Evolutionary conservation across 495 filamentous ascomycete species (phyloP), one percentile per base, ranked within the genome.

Genomic region (Peziza echinospora): DNA sequence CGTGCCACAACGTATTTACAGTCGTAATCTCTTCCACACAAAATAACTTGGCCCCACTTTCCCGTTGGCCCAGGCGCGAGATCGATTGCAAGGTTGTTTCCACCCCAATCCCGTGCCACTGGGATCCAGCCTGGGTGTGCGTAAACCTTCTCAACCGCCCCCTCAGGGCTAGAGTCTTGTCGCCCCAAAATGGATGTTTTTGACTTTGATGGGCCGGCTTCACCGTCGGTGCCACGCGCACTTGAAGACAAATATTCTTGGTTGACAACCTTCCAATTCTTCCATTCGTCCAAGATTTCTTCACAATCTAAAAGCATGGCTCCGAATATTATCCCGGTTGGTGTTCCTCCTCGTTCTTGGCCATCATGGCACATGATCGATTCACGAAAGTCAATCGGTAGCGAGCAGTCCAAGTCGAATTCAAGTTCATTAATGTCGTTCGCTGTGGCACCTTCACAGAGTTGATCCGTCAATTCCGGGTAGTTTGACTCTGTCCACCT

Each of bases 391-490:
- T 99, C 89, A 61, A 85, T 73, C 4, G 89, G 89, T 34, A 99
- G 71, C 41, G 84, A 89, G 64, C 84, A 91, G 60, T 99, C 89
- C 25, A 99, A 66, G 60, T 87, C 82, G 62, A 96, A 84, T 64
- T 99, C 89, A 45, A 99, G 65, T 60, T 99, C 89, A 59, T 93
- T 96, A 55, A 96, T 71, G 59, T 99, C 89, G 61, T 99, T 99
- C 45, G 77, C 67, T 1, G 89, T 93, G 62, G 78, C 82, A 16
- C 82, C 83, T 61, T 91, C 86, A 52, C 84, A 79, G 13, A 96
- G 70, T 57, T 96, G 84, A 62, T 99, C 89, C 53, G 72, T 82
- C 22, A 99, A 72, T 63, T 99, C 89, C 44, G 83, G 79, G 56
- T 93, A 99, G 59, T 94, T 84, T 51, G 84, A 78, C 54, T 96